Conservation (phyloP, 78 protist species). For the Dictyostelium intermedium region DNA sequence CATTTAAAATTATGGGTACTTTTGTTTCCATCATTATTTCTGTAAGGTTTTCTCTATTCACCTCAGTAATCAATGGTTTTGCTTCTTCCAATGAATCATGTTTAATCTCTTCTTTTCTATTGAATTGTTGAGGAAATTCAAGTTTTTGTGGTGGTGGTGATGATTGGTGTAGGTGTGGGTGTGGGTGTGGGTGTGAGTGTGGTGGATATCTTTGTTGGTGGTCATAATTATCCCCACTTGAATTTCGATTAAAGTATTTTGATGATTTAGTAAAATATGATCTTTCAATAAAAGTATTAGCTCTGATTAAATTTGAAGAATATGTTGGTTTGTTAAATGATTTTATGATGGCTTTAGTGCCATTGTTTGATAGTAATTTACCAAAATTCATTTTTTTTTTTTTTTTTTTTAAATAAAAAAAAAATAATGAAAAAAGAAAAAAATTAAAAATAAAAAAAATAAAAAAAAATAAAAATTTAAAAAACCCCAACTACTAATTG, state of each 20-base stretch:
- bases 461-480: no score
- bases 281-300: background rate
- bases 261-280: background rate
- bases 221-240: background rate
- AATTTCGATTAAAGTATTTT: background rate
- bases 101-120: background rate
- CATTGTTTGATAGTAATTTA: background rate
- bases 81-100: background rate
- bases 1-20: slow-evolving; percentile 9
- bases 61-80: slow-evolving; percentile 3
- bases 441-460: no score
- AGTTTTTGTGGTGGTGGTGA: background rate
- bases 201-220: no score
- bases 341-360: background rate
- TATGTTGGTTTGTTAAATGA: background rate
- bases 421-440: no score
- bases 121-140: background rate
- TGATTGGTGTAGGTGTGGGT: background rate
- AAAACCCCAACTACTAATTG: no score
- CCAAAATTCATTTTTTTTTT: background rate
- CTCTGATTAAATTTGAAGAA: background rate
- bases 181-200: background rate
- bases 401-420: no score
- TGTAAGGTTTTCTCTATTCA: background rate
- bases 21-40: background rate